These are phyloP conservation scores for Auriculariales sp. DNA, from an alignment of 768 basidiomycete species.

Conservation along the genomic window DNA sequence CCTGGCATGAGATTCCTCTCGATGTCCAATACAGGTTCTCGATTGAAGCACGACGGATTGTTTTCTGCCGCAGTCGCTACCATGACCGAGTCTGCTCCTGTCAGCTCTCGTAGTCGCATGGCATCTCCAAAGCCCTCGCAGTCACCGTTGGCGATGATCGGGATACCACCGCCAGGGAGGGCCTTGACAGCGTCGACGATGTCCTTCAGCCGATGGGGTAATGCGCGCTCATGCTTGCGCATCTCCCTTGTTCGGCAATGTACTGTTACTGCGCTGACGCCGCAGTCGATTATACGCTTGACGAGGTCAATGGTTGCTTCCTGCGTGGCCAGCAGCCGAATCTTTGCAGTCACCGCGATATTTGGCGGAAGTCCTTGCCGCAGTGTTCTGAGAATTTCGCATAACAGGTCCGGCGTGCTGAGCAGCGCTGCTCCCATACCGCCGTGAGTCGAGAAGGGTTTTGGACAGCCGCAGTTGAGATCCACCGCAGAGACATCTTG, in stretches of 20 bases:
- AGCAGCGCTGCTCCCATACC: constrained; percentile 97
- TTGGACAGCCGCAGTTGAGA: constrained; percentile 95
- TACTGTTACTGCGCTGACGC: constrained; percentile 79
- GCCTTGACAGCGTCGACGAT: constrained; percentile 74
- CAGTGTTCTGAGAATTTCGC: constrained; percentile 72
- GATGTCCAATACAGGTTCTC: constrained; percentile 50
- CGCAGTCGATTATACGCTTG: constrained; percentile 72
- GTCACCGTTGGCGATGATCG: constrained; percentile 90
- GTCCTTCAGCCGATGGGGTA: constrained; percentile 64
- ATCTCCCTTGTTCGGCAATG: constrained; percentile 91
- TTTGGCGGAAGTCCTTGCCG: constrained; percentile 56
- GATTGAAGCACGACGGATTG: constrained; percentile 80
- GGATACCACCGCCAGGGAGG: constrained; percentile 54
- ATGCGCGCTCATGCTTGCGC: constrained; percentile 68
- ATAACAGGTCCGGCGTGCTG: constrained; percentile 80
- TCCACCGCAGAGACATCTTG: constrained; percentile 89
- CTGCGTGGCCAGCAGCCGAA: constrained; percentile 72
- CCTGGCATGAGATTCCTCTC: constrained; percentile 54
- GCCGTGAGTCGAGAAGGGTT: constrained; percentile 82
- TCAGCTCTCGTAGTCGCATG: constrained; percentile 53
- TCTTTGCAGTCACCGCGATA: constrained; percentile 88
- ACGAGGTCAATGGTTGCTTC: constrained; percentile 86
- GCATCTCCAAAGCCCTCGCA: constrained; percentile 70
- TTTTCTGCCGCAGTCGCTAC: constrained; percentile 89
- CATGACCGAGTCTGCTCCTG: constrained; percentile 91